These are phyloP conservation scores for Acorus gramineus DNA, from an alignment of 106 monocot genomes.

Conservation along the genomic window DNA sequence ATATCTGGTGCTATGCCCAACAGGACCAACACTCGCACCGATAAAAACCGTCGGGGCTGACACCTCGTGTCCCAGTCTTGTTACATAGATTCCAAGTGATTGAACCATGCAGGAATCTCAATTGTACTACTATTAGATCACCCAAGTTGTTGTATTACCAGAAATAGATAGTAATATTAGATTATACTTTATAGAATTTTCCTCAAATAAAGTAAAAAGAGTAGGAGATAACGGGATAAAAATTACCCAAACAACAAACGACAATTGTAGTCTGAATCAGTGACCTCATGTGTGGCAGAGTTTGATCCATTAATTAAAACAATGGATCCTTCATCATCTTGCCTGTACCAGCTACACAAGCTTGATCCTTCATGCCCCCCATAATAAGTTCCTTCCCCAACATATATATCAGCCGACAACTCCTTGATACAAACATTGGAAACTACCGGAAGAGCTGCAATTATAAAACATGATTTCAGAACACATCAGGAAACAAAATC, in stretches of 20 bases:
- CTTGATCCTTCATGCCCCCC: constrained; percentile 94
- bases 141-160: no score
- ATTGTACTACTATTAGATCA: no score
- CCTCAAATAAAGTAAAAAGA: neutral
- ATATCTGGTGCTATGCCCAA: no score
- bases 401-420: constrained; percentile 31
- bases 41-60: no score
- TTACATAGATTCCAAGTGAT: no score
- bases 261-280: constrained; percentile 80
- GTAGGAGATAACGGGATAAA: neutral
- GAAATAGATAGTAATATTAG: no score
- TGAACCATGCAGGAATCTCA: no score
- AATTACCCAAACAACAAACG: constrained; percentile 84
- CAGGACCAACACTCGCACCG: no score
- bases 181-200: no score
- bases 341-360: constrained; percentile 85
- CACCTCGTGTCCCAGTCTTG: no score
- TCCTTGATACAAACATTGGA: constrained; percentile 57
- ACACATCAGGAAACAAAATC: neutral
- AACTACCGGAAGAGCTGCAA: constrained; percentile 63
- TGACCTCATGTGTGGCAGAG: constrained; percentile 66
- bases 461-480: neutral
- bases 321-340: constrained; percentile 65
- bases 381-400: constrained; percentile 83
- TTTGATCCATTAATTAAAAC: constrained; percentile 54